phyloP scores from a whole-genome alignment of 148 eudicot genomes.

The Spergularia marina region DNA sequence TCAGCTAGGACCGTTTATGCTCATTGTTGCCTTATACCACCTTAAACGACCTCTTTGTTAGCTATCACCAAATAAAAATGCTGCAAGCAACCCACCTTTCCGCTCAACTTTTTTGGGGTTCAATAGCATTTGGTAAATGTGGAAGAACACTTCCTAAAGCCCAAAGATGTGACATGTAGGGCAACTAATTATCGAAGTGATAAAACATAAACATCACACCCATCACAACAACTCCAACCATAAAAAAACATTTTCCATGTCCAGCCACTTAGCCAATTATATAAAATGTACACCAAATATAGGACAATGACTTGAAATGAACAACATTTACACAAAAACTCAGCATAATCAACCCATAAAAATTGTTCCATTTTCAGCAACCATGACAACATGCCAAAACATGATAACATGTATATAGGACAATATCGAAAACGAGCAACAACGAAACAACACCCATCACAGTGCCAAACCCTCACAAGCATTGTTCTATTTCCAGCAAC shows the following conservation, averaged over 20 bases:
- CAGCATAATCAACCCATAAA: neutral
- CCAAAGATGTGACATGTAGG: neutral
- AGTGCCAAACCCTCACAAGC: neutral
- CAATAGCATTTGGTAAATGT: neutral
- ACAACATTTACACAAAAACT: neutral
- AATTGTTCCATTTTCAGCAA: constrained; percentile 14
- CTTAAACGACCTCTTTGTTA: too few relatives aligned
- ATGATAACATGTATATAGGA: neutral
- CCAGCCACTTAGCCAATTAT: neutral
- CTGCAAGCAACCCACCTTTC: too few relatives aligned
- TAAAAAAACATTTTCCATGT: neutral
- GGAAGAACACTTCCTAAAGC: neutral
- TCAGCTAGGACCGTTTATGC: too few relatives aligned
- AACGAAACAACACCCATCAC: neutral
- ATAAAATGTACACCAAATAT: neutral
- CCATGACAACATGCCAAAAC: neutral
- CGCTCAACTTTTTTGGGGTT: neutral
- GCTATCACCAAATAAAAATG: too few relatives aligned
- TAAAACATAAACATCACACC: neutral
- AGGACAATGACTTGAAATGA: neutral
- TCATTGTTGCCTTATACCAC: too few relatives aligned
- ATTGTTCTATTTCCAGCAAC: too few relatives aligned
- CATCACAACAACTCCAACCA: neutral
- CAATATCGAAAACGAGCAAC: neutral
- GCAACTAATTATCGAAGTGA: neutral